Base-by-base conservation (phyloP, 2,329 filamentous ascomycete species). In the Hysterium pulicare region DNA sequence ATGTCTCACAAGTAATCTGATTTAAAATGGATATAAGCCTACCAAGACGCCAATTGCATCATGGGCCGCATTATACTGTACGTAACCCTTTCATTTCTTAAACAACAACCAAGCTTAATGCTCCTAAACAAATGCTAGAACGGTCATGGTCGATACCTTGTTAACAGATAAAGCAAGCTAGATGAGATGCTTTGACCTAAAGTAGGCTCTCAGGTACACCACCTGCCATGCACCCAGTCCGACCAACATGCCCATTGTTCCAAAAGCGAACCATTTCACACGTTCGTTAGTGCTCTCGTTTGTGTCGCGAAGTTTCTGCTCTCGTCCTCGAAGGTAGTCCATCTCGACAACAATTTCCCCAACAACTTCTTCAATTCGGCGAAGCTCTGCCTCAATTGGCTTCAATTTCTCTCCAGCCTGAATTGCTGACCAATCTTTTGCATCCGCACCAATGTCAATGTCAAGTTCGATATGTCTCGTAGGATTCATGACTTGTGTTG, bases 261-360 rank as follows among this genome's bases (percentile, higher is more conserved):
- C 82, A 67, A 96, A 83, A 37, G 91, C 91, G 71, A 98, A 98
- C 90, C 89, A 97, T 77, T 97, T 98, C 62, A 98, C 93, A 46
- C 93, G 82, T 72, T 87, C 93, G 73, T 98, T 98, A 54, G 93
- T 98, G 77, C 91, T 97, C 84, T 98, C 93, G 71, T 98, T 98
- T 57, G 93, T 98, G 73, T 98, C 91, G 67, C 93, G 80, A 58
- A 98, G 79, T 76, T 89, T 95, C 80, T 95, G 90, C 77, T 98
- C 93, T 58, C 93, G 82, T 30, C 70, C 60, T 53, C 93, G 82
- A 58, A 98, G 81, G 73, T 97, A 98, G 53, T 97, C 91, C 91
- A 98, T 95, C 78, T 97, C 91, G 50, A 71, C 71, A 37, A 96
- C 91, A 51, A 97, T 83, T 73, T 97, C 91, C 53, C 76, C 78